Base-by-base conservation (phyloP, 2,329 filamentous ascomycete species). In the Colletotrichum sp. region DNA sequence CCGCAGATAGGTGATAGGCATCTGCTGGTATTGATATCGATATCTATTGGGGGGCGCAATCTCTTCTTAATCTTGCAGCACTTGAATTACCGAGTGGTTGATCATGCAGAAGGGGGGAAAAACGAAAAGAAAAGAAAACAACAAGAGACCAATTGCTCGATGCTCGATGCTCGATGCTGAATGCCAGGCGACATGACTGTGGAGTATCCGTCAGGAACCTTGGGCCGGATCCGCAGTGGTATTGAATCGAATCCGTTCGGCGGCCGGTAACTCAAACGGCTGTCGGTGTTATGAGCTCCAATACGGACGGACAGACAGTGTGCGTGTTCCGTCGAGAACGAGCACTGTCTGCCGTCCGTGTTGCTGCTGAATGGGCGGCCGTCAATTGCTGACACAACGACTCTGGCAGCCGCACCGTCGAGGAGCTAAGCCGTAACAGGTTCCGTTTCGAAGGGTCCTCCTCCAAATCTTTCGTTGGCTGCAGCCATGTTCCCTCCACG, bases 221-320 rank as follows among this genome's bases (percentile, higher is more conserved):
- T 39, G 16, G 32, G 52, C 44, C n/a, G 70, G 70, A 72, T 69
- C 70, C 70, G 55, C 70, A 69, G 64, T 72, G 70, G 49, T 21
- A 69, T 67, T 39, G 30, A 9, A 52, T 67, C 26, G 68, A 52
- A 32, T 59, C 69, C 69, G 62, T 59, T 16, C 36, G 18, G 16
- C 49, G 10, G 24, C 34, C 44, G 16, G 65, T 24, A 52, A 21
- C 44, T 49, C n/a, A 52, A 52, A 52, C 44, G 44, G 44, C 44
- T 52, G 44, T 52, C 44, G 44, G 44, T 52, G 44, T 52, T 18
- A 6, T 52, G 44, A 21, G n/a, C 3, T 21, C 3, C 8, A 21
- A 21, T 49, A 13, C 44, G 44, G n/a, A 49, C 39, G 9, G 39
- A 49, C 10, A 44, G 39, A 39, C 36, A 34, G 32, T 30, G 28